Base-by-base conservation (phyloP, 2,329 filamentous ascomycete species). In the Fusarium sp. region DNA sequence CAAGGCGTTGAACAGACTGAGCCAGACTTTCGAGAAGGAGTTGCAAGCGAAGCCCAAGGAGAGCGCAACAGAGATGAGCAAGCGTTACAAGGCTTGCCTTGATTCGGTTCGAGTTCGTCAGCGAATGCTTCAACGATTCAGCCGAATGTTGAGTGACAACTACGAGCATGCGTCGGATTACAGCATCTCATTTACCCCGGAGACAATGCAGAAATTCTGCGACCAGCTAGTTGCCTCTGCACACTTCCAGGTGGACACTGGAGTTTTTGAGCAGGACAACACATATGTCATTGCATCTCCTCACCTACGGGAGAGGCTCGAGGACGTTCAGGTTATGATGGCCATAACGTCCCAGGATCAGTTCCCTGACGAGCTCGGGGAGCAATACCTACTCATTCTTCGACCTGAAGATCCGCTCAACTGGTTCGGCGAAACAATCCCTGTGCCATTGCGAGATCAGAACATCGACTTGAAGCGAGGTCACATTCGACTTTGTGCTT, bases 161-260 rank as follows among this genome's bases (percentile, higher is more conserved):
- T 99, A 99, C 79, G 97, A 99, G 82, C 98, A 99, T 80, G 94
- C 94, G 6, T 97, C 95, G 11, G 97, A 99, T 82, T 98, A 97
- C 83, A 98, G 94, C 82, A 93, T 98, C 79, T 92, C 93, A 39
- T 89, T 95, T 52, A 80, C 85, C 6, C 88, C 89, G 10, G 91
- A 94, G 35, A 89, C 90, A 70, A 87, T 97, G 70, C 91, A 92
- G 68, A 91, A 93, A 41, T 89, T 99, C 31, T 93, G 95, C 74
- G 94, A 97, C 76, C 91, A 94, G 27, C 88, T 99, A 10, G 90
- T 94, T 14, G 88, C 93, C 48, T 93, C 94, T 1, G 94, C 94
- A 4, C 97, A 99, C 81, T 97, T 98, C 78, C 89, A 97, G 33
- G 92, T 99, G 18, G 92, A 94, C 70, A 93, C 91, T 24, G 89